Conservation (phyloP, 169 alveolate species). For the Cryptosporidium baileyi region DNA sequence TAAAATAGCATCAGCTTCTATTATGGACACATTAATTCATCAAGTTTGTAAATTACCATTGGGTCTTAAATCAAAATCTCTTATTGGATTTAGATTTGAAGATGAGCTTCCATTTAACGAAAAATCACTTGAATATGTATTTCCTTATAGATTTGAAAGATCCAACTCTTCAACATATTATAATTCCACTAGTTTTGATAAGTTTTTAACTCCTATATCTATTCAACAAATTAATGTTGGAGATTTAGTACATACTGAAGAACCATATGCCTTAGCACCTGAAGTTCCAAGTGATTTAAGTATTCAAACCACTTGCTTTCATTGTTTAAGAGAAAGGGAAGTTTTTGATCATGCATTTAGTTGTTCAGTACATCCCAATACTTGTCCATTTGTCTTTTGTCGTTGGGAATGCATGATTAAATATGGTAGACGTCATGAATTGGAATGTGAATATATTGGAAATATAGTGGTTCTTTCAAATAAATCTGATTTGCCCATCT, state of each 20-base stretch:
- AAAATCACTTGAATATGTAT: conserved; percentile 13
- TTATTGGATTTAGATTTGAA: conserved; percentile 25
- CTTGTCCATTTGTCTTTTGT: conserved; percentile 86
- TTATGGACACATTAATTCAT: conserved; percentile 7
- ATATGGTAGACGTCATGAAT: conserved; percentile 82
- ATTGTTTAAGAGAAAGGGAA: conserved; percentile 82
- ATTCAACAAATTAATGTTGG: conserved; percentile 56
- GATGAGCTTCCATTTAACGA: conserved; percentile 69
- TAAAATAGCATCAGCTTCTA: conserved; percentile 54
- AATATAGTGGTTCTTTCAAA: conserved; percentile 76
- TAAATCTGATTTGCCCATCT: conserved; percentile 71
- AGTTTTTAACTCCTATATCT: conserved; percentile 23
- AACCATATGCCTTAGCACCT: conserved; percentile 66
- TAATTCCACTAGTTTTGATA: background rate
- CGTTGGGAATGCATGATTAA: conserved; percentile 84
- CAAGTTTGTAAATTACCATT: conserved; percentile 52
- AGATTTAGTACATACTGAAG: conserved; percentile 49
- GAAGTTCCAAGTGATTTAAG: conserved; percentile 29
- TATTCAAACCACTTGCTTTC: conserved; percentile 81
- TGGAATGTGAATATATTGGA: conserved; percentile 82
- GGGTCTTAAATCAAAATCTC: conserved; percentile 50
- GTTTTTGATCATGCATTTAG: conserved; percentile 75
- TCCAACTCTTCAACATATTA: background rate
- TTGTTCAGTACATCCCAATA: conserved; percentile 85
- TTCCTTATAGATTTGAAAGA: conserved; percentile 20